These are phyloP conservation scores for Lachnellula occidentalis DNA, from an alignment of 2,329 filamentous ascomycete genomes.

Conservation along the genomic window DNA sequence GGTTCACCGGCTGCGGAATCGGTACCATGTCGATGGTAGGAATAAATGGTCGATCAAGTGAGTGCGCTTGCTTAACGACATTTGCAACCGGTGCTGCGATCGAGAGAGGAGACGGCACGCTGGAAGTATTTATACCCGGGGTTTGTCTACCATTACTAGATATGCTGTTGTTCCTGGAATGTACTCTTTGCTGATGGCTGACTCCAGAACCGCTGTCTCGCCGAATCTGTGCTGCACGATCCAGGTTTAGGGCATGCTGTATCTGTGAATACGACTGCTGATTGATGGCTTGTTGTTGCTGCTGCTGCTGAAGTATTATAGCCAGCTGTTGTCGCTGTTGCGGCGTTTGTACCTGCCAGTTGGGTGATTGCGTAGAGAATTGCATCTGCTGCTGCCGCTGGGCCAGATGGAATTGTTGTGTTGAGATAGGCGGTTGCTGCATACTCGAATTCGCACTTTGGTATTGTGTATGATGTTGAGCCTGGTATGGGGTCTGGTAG, in stretches of 20 bases:
- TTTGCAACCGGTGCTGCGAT: neutral
- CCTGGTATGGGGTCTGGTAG: neutral
- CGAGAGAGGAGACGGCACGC: neutral
- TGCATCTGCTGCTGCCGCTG: slow-evolving; percentile 10
- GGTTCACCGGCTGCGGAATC: slow-evolving; percentile 38
- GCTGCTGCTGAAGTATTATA: neutral
- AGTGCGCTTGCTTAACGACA: neutral
- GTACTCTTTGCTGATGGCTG: slow-evolving; percentile 7
- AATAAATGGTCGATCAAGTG: slow-evolving; percentile 28
- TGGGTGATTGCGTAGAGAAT: slow-evolving; percentile 10
- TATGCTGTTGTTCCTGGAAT: slow-evolving; percentile 16
- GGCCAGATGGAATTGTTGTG: slow-evolving; percentile 3
- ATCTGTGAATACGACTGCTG: neutral
- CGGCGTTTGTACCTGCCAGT: slow-evolving; percentile 5
- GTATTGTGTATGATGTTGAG: slow-evolving; percentile 5
- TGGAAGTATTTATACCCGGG: neutral
- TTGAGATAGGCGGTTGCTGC: slow-evolving; percentile 8
- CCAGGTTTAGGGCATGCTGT: slow-evolving; percentile 12
- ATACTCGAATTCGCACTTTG: slow-evolving; percentile 1
- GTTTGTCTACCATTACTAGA: slow-evolving; percentile 15
- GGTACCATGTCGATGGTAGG: slow-evolving; percentile 32
- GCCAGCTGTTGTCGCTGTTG: slow-evolving; percentile 6
- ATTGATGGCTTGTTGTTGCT: neutral
- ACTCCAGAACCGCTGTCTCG: slow-evolving; percentile 3
- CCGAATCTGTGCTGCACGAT: slow-evolving; percentile 14